Base-by-base conservation (phyloP, 2,329 filamentous ascomycete genomes). In the Verticillium dahliae region DNA sequence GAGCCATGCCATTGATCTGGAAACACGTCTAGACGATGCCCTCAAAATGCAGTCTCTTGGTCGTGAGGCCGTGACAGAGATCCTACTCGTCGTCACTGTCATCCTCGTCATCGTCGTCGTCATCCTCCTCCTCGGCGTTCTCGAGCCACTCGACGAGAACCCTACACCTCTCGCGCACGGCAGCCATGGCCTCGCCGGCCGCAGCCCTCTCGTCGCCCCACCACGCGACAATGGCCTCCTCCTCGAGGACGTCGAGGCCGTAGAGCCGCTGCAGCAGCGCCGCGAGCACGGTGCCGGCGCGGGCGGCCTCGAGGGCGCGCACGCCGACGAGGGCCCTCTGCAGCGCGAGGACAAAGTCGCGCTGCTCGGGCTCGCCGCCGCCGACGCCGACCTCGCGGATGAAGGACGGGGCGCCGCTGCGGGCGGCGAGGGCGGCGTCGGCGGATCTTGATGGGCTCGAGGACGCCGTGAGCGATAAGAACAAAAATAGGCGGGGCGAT, bases 211-310 rank as follows among this genome's bases (percentile, higher is more conserved):
- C 81, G 72, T 96, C 89, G 22, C 81, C 84, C 93, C 93, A 98
- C 95, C 95, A 99, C 57, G 84, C 83, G 69, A 94, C 78, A 67
- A 97, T 90, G 0, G 90, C 92, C 52, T 97, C 93, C 70, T 97
- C 92, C 72, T 97, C 92, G 1, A 97, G 77, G 15, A 96, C 82
- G 66, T 98, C 95, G 57, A 90, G 76, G 66, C 90, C 86, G 72
- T 96, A 96, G 59, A 98, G 80, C 74, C 92, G 90, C 77, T 96
- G 95, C 67, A 92, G 84, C 68, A 92, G 79, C 45, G 88, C 91
- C 3, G 93, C 83, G 38, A 98, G 82, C 10, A 97, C 83, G 75
- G 70, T 89, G 13, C 84, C 83, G 3, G 79, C 76, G 62, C 75
- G 78, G 31, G 71, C 69, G 33, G 74, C 67, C 61, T 84, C 82